phyloP scores from a whole-genome alignment of 2,329 filamentous ascomycete genomes.

The Xenosphaeropsis pyriputrescens region DNA sequence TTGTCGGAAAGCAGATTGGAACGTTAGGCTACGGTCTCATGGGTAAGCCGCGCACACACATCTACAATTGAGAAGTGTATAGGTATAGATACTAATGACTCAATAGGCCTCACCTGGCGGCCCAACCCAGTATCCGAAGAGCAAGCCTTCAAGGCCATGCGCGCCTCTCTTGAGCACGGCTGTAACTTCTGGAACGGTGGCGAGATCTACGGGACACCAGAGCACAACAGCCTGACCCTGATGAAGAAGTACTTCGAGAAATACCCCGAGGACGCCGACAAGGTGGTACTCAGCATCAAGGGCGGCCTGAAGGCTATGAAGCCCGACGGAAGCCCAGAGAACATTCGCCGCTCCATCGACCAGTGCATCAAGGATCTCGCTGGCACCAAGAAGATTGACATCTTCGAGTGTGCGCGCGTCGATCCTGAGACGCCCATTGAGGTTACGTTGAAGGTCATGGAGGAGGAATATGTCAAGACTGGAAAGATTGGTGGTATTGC shows the following conservation, averaged over 20 bases:
- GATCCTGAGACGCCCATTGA: conserved; percentile 29
- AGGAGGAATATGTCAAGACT: conserved; percentile 21
- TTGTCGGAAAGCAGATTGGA: conserved; percentile 26
- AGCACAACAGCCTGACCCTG: conserved; percentile 42
- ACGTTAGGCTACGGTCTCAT: conserved; percentile 38
- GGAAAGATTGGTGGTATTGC: conserved; percentile 29
- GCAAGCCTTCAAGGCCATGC: conserved; percentile 37
- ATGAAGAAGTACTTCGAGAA: conserved; percentile 46
- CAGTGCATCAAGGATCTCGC: conserved; percentile 33
- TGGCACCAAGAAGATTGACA: conserved; percentile 35
- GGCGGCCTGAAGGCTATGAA: conserved; percentile 28
- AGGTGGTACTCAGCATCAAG: conserved; percentile 48
- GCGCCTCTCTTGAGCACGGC: conserved; percentile 30
- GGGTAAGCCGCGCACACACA: conserved; percentile 26
- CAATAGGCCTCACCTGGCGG: neutral
- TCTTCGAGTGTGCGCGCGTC: conserved; percentile 37
- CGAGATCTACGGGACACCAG: conserved; percentile 47
- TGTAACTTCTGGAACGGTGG: conserved; percentile 45
- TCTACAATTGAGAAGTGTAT: conserved; percentile 22
- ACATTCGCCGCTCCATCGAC: conserved; percentile 41
- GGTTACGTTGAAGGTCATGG: conserved; percentile 15
- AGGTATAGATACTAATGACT: neutral
- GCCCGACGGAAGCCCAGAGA: conserved; percentile 36
- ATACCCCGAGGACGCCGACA: conserved; percentile 47
- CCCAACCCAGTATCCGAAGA: conserved; percentile 21